Evolutionary conservation across 169 alveolate genomes (phyloP).

Genomic region (Cryptosporidium andersoni): DNA sequence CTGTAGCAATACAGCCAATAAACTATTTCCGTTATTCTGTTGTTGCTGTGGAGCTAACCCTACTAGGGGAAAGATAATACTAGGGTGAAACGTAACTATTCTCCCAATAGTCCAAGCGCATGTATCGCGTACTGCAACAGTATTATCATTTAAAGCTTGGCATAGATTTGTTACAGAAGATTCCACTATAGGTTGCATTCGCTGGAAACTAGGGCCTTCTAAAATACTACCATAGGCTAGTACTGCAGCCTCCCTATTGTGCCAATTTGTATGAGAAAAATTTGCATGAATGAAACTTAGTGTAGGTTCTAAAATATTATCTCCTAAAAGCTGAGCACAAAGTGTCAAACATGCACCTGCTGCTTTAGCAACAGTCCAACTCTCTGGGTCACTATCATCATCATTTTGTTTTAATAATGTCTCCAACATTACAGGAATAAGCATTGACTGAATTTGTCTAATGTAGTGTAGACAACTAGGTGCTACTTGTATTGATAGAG

Average conservation of each 20-base stretch:
- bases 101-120: slow-evolving; percentile 93
- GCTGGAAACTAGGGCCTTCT: slow-evolving; percentile 92
- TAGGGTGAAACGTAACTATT: slow-evolving; percentile 87
- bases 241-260: slow-evolving; percentile 91
- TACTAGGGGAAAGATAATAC: slow-evolving; percentile 80
- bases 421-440: slow-evolving; percentile 83
- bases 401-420: slow-evolving; percentile 84
- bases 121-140: slow-evolving; percentile 92
- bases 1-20: slow-evolving; percentile 30
- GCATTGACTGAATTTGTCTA: slow-evolving; percentile 81
- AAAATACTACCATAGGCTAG: slow-evolving; percentile 89
- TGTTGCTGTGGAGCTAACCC: slow-evolving; percentile 76
- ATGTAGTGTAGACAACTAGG: slow-evolving; percentile 77
- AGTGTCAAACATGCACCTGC: slow-evolving; percentile 89
- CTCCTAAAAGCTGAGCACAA: slow-evolving; percentile 88
- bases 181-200: slow-evolving; percentile 83
- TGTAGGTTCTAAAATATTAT: slow-evolving; percentile 87
- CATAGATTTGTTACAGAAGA: slow-evolving; percentile 85
- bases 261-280: slow-evolving; percentile 87
- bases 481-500: slow-evolving; percentile 43
- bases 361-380: slow-evolving; percentile 93
- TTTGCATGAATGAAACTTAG: slow-evolving; percentile 86
- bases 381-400: slow-evolving; percentile 85
- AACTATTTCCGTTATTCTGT: slow-evolving; percentile 5
- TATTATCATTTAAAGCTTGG: slow-evolving; percentile 84